A percentile compares a stretch with the other conserved stretches of the same genome.
Conservation (phyloP, 1,284 basidiomycete species). For the Microbotryum saponariae region DNA sequence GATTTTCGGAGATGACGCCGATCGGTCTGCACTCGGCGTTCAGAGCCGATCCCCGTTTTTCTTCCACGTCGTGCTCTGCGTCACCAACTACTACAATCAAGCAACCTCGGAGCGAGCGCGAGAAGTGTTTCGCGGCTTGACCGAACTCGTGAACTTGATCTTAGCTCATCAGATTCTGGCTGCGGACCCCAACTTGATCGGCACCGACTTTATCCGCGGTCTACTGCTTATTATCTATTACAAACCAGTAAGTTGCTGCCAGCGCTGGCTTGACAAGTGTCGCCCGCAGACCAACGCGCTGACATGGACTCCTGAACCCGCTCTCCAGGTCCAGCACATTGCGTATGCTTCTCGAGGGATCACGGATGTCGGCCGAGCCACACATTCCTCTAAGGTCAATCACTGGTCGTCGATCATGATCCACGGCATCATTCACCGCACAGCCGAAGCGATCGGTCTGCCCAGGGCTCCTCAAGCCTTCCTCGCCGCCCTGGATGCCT, state of each 20-base stretch:
- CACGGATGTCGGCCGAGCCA: conserved; percentile 3
- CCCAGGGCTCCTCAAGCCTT: conserved; percentile 11
- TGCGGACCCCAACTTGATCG: conserved; percentile 16
- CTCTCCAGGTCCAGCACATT: too few species aligned
- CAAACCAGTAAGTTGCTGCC: conserved; percentile 9
- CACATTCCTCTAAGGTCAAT: conserved; percentile 25
- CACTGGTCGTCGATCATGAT: conserved; percentile 23
- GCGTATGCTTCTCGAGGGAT: too few species aligned
- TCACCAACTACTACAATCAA: conserved; percentile 31
- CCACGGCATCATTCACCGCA: conserved; percentile 21
- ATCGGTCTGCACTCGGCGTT: conserved; percentile 9
- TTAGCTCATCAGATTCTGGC: conserved; percentile 20
- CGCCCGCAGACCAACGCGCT: background rate
- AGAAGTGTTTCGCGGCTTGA: conserved; percentile 28
- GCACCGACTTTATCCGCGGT: conserved; percentile 18
- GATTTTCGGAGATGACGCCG: conserved; percentile 2
- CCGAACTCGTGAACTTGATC: conserved; percentile 20
- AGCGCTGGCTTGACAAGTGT: background rate
- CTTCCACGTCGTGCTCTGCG: conserved; percentile 26
- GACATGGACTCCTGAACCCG: background rate
- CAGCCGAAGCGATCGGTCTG: conserved; percentile 17
- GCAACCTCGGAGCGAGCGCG: conserved; percentile 13
- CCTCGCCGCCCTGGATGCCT: conserved; percentile 8
- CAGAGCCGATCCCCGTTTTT: conserved; percentile 21
- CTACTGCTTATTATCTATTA: conserved; percentile 25